Conservation (phyloP, 108 stramenopile genomes). For the Aurantiochytrium sp. region DNA sequence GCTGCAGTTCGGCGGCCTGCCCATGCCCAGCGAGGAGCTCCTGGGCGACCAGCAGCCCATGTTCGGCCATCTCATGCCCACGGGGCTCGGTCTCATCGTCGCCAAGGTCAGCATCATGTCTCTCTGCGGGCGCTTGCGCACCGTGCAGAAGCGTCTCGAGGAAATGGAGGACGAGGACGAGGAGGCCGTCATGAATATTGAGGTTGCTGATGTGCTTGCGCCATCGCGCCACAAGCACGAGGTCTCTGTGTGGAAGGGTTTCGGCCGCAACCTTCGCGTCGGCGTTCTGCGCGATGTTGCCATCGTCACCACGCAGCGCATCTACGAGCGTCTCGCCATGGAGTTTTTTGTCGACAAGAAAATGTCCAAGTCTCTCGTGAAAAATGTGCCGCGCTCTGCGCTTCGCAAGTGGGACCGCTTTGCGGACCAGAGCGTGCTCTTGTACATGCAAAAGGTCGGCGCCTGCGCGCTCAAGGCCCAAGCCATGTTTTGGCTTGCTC, state of each 20-base stretch:
- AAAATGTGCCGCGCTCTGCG: not conserved
- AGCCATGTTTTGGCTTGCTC: not conserved
- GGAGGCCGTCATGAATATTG: not conserved
- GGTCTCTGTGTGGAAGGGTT: not conserved
- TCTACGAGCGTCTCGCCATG: not conserved
- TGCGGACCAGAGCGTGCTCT: not conserved
- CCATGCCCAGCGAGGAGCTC: not conserved
- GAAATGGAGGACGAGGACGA: slow-evolving; percentile 15
- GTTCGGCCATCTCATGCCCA: not conserved
- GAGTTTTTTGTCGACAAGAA: not conserved
- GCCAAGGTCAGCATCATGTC: not conserved
- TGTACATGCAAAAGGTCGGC: not conserved
- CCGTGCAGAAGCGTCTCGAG: not conserved
- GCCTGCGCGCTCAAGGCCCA: not conserved
- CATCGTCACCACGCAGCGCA: not conserved
- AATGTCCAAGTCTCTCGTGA: not conserved
- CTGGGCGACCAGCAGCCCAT: slow-evolving; percentile 18
- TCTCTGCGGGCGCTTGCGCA: not conserved
- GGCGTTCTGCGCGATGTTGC: not conserved
- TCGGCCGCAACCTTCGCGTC: slow-evolving; percentile 1
- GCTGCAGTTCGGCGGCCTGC: not conserved
- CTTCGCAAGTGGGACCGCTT: not conserved
- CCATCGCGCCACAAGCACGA: slow-evolving; percentile 18
- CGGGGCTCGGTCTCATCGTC: slow-evolving; percentile 5
- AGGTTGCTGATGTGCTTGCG: not conserved